These are phyloP conservation scores for Ophioceras dolichostomum DNA, from an alignment of 2,329 filamentous ascomycete genomes.

Conservation along the genomic window DNA sequence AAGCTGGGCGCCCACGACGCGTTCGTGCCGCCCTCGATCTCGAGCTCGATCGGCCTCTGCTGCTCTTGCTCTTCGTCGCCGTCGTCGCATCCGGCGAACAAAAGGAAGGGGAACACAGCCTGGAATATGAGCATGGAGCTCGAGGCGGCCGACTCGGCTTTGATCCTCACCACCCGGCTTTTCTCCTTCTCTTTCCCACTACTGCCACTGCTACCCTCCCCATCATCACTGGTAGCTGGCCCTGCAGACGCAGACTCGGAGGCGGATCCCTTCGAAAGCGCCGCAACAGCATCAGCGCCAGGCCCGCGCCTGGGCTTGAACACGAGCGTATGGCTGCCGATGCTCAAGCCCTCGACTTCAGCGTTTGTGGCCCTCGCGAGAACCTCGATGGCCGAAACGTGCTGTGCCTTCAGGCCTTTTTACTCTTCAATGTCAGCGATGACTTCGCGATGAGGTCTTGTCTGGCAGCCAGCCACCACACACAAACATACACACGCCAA, in stretches of 20 bases:
- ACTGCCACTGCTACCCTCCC: background rate
- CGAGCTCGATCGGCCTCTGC: slow-evolving; percentile 31
- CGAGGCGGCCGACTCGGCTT: slow-evolving; percentile 34
- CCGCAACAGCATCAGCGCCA: background rate
- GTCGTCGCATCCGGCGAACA: slow-evolving; percentile 31
- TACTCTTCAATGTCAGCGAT: too few species aligned
- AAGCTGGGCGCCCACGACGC: slow-evolving; percentile 43
- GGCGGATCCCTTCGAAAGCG: background rate
- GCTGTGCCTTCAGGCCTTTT: slow-evolving; percentile 51
- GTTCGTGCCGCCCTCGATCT: slow-evolving; percentile 47
- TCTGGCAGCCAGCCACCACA: too few species aligned
- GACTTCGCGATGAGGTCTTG: too few species aligned
- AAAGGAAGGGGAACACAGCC: slow-evolving; percentile 44
- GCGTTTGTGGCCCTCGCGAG: slow-evolving; percentile 39
- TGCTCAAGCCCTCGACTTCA: slow-evolving; percentile 32
- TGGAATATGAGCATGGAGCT: slow-evolving; percentile 47
- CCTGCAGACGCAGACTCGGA: too few species aligned
- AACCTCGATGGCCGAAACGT: slow-evolving; percentile 42
- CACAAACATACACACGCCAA: too few species aligned
- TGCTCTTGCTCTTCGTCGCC: slow-evolving; percentile 11
- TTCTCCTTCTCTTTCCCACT: too few species aligned
- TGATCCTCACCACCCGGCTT: slow-evolving; percentile 33
- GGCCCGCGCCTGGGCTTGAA: slow-evolving; percentile 25
- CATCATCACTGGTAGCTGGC: too few species aligned
- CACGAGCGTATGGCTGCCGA: slow-evolving; percentile 37